Percentiles rank a stretch among this genome's conserved stretches.
phyloP scores from a whole-genome alignment of 768 basidiomycete species.

The Leccinum variicolor region DNA sequence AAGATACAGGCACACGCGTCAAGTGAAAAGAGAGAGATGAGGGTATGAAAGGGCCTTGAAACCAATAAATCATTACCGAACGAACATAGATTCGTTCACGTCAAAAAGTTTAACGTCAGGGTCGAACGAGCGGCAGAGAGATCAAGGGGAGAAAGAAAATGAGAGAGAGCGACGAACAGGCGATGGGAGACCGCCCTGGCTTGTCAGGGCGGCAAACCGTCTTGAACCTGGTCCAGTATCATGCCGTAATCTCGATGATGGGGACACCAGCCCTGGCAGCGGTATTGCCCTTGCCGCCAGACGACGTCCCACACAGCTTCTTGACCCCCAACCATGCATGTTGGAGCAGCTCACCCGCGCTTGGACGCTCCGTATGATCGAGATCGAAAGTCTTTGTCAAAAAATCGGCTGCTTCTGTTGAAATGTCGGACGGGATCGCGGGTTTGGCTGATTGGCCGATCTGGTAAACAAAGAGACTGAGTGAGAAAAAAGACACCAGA shows the following conservation, averaged over 20 bases:
- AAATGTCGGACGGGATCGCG: slow-evolving; percentile 87
- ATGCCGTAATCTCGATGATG: slow-evolving; percentile 30
- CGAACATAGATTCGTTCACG: neutral
- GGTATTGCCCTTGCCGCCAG: slow-evolving; percentile 19
- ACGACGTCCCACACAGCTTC: slow-evolving; percentile 25
- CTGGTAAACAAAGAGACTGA: slow-evolving; percentile 35
- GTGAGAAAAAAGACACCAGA: neutral
- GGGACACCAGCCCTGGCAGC: slow-evolving; percentile 17
- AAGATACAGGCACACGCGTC: neutral
- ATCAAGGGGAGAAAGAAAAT: neutral
- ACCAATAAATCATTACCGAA: neutral
- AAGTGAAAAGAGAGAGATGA: neutral
- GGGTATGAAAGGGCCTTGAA: neutral
- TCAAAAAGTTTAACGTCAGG: neutral
- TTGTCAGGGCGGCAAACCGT: neutral
- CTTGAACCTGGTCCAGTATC: neutral
- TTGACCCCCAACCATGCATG: slow-evolving; percentile 64
- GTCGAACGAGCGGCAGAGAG: neutral
- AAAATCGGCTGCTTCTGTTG: slow-evolving; percentile 84
- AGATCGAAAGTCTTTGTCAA: slow-evolving; percentile 83
- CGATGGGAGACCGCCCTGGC: neutral
- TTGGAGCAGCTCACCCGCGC: slow-evolving; percentile 70
- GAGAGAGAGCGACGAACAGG: neutral
- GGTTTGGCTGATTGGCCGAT: slow-evolving; percentile 92
- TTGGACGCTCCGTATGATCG: slow-evolving; percentile 75